Evolutionary conservation across 305 asterid genomes (phyloP).

Genomic region (Fraxinus floribunda): DNA sequence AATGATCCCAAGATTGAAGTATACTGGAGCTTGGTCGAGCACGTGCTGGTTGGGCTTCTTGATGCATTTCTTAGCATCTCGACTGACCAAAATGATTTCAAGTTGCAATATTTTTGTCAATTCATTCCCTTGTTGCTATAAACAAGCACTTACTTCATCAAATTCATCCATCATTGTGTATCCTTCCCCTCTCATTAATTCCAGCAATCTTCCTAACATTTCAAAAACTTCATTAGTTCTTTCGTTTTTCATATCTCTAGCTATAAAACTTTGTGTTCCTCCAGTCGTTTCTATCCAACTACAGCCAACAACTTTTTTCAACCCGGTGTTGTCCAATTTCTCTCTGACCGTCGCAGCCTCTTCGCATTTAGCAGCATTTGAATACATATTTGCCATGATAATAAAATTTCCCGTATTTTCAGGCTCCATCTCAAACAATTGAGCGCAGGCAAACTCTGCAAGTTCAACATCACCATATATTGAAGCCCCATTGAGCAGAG

Average conservation of each 20-base stretch:
- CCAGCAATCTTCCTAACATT: slow-evolving; percentile 20
- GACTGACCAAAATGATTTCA: background rate
- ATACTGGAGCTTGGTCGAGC: background rate
- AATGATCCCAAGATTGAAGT: background rate
- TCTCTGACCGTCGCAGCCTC: slow-evolving; percentile 72
- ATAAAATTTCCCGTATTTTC: slow-evolving; percentile 65
- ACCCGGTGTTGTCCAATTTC: slow-evolving; percentile 44
- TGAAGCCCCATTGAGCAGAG: slow-evolving; percentile 78
- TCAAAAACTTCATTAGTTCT: slow-evolving; percentile 18
- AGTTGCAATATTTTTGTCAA: background rate
- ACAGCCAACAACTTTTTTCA: slow-evolving; percentile 73
- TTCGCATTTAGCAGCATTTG: slow-evolving; percentile 77
- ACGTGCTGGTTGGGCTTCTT: background rate
- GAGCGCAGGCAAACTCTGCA: slow-evolving; percentile 54
- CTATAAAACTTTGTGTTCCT: slow-evolving; percentile 32
- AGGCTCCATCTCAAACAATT: slow-evolving; percentile 64
- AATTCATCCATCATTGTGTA: slow-evolving; percentile 24
- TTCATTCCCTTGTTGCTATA: background rate
- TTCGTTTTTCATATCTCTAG: slow-evolving; percentile 30
- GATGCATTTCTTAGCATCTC: background rate
- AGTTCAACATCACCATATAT: slow-evolving; percentile 63
- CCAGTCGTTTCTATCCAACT: slow-evolving; percentile 53
- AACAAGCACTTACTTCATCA: slow-evolving; percentile 25
- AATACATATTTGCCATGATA: slow-evolving; percentile 71
- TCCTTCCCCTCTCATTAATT: slow-evolving; percentile 26